phyloP scores from a whole-genome alignment of 2,329 filamentous ascomycete species.

The Colletotrichum melonis region DNA sequence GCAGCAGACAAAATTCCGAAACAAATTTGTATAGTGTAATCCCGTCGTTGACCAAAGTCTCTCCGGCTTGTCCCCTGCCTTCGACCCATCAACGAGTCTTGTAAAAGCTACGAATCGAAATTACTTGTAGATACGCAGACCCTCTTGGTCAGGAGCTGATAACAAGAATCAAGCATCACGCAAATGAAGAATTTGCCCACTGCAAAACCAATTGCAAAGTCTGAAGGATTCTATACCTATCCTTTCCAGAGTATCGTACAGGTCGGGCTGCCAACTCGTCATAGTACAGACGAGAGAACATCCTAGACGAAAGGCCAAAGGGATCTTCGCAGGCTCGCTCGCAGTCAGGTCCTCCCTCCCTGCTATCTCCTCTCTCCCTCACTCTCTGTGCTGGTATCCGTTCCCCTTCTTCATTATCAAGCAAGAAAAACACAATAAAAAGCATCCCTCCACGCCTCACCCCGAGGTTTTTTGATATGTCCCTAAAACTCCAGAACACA shows the following conservation, averaged over 20 bases:
- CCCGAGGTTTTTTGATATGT: conserved; percentile 31
- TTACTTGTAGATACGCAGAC: too few species aligned
- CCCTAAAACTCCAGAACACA: conserved; percentile 32
- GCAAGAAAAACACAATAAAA: neutral
- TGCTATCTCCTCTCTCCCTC: neutral
- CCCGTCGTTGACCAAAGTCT: too few species aligned
- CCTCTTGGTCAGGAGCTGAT: too few species aligned
- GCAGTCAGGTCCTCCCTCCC: neutral
- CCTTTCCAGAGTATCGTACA: conserved; percentile 24
- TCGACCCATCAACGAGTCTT: too few species aligned
- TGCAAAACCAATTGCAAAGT: neutral
- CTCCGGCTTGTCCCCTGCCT: too few species aligned
- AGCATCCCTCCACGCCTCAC: conserved; percentile 23
- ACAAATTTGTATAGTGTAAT: too few species aligned
- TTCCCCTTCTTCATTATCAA: conserved; percentile 12
- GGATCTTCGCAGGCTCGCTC: neutral
- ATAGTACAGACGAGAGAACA: neutral
- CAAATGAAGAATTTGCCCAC: too few species aligned
- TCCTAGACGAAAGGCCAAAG: neutral
- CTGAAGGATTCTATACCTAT: conserved; percentile 20
- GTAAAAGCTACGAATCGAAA: too few species aligned
- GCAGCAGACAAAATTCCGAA: too few species aligned
- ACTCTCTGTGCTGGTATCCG: neutral
- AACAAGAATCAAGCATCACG: too few species aligned
- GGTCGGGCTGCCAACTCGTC: neutral